Percentiles rank a stretch among this genome's conserved stretches.
phyloP scores from a whole-genome alignment of 1,284 basidiomycete genomes.

The Pyrrhoderma lamaoense region DNA sequence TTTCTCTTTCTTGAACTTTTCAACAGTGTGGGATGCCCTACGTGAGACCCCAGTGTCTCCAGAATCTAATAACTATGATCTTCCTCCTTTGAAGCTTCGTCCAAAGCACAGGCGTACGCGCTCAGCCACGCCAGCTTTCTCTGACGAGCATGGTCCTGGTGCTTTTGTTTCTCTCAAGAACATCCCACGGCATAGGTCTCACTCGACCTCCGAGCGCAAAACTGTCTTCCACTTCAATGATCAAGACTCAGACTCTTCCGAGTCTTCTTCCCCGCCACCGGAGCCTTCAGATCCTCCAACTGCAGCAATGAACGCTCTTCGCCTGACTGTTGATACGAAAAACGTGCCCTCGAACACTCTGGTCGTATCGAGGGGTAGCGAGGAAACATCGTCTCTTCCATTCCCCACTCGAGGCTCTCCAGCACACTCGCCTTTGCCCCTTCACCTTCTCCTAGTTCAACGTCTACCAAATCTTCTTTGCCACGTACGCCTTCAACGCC shows the following conservation, averaged over 20 bases:
- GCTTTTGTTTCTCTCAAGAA: conserved; percentile 44
- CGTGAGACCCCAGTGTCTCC: conserved; percentile 16
- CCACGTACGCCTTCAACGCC: conserved; percentile 30
- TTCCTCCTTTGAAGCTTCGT: conserved; percentile 25
- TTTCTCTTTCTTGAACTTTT: neutral
- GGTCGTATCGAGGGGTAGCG: conserved; percentile 17
- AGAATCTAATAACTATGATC: conserved; percentile 20
- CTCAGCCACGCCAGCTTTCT: conserved; percentile 29
- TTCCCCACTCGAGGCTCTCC: conserved; percentile 13
- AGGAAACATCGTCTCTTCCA: conserved; percentile 9
- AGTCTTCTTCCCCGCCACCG: conserved; percentile 20
- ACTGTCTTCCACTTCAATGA: conserved; percentile 33
- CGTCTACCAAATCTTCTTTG: conserved; percentile 16
- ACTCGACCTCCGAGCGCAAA: conserved; percentile 24
- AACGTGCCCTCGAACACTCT: conserved; percentile 24
- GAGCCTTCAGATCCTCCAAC: neutral
- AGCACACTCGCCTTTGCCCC: conserved; percentile 13
- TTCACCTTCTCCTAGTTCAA: conserved; percentile 21
- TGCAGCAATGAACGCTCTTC: conserved; percentile 10
- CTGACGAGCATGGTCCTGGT: conserved; percentile 41
- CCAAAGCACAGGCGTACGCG: conserved; percentile 35
- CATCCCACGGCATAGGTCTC: conserved; percentile 38
- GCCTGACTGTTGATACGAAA: conserved; percentile 18
- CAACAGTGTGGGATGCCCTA: conserved; percentile 17
- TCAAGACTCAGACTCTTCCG: conserved; percentile 20